Evolutionary conservation across 257 asterid genomes (phyloP).

Genomic region (Solanum etuberosum): DNA sequence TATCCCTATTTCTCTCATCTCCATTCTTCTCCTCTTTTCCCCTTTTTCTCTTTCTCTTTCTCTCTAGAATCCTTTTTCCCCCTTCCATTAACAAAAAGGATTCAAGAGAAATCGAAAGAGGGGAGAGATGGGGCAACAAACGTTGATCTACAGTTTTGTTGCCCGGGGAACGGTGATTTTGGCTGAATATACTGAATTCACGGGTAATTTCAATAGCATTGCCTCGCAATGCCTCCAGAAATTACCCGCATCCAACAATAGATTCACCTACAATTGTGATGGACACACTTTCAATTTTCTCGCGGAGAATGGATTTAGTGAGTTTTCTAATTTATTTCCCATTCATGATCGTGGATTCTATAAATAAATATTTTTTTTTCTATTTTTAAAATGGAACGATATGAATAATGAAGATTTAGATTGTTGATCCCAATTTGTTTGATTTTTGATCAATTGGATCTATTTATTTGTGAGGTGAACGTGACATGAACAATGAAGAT

Average conservation of each 20-base stretch:
- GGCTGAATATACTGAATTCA: conserved; percentile 84
- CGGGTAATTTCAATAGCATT: conserved; percentile 83
- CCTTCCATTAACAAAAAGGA: not conserved
- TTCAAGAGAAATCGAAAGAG: not conserved
- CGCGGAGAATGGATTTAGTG: conserved; percentile 81
- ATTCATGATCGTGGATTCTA: not conserved
- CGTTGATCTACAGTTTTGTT: conserved; percentile 90
- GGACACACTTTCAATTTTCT: conserved; percentile 93
- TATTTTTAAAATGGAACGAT: not conserved
- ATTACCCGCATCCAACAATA: conserved; percentile 81
- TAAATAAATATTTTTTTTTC: not conserved
- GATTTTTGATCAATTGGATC: not conserved
- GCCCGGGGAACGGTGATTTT: conserved; percentile 87
- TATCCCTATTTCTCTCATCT: conserved; percentile 5
- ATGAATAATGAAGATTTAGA: not conserved
- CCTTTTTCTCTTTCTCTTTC: not conserved
- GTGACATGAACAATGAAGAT: not conserved
- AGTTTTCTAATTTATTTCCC: conserved; percentile 8
- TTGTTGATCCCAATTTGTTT: not conserved
- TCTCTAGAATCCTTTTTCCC: not conserved
- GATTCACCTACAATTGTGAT: conserved; percentile 93
- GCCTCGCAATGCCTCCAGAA: conserved; percentile 94
- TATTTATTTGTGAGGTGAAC: not conserved
- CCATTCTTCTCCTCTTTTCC: not conserved
- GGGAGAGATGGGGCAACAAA: conserved; percentile 48